These are phyloP conservation scores for Boletales sp. DNA, from an alignment of 768 basidiomycete genomes.

Conservation along the genomic window DNA sequence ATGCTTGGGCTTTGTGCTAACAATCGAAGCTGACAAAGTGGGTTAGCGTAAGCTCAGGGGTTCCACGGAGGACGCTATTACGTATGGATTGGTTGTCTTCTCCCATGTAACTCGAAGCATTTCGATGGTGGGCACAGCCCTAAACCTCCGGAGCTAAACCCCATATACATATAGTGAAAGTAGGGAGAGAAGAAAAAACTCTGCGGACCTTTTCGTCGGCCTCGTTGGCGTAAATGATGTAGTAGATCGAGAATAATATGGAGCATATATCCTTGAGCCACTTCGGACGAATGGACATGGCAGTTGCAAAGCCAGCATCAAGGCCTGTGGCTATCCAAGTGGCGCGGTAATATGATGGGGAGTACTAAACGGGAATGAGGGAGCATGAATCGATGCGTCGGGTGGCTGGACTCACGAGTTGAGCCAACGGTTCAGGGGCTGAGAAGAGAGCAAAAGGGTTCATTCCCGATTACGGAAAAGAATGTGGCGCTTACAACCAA, in stretches of 20 bases:
- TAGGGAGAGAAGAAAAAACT: neutral
- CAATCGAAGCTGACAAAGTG: conserved; percentile 56
- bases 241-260: conserved; percentile 83
- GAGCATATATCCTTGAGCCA: conserved; percentile 89
- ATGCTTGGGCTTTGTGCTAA: conserved; percentile 54
- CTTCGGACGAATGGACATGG: conserved; percentile 87
- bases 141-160: conserved; percentile 77
- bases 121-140: conserved; percentile 93
- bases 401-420: conserved; percentile 54
- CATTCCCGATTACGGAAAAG: neutral
- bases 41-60: conserved; percentile 5
- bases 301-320: conserved; percentile 97
- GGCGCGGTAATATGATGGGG: conserved; percentile 90
- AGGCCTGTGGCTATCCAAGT: conserved; percentile 93
- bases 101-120: conserved; percentile 97
- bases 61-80: conserved; percentile 33
- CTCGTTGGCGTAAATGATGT: conserved; percentile 83
- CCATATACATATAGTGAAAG: conserved; percentile 5
- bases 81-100: conserved; percentile 92
- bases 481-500: conserved; percentile 51
- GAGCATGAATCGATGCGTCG: conserved; percentile 1
- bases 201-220: conserved; percentile 90
- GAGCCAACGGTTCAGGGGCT: conserved; percentile 93
- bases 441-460: conserved; percentile 8
- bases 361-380: conserved; percentile 54